Percentiles rank a stretch among this genome's conserved stretches.
phyloP scores from a whole-genome alignment of 139 green algal species.

The Coelastrella sp. region DNA sequence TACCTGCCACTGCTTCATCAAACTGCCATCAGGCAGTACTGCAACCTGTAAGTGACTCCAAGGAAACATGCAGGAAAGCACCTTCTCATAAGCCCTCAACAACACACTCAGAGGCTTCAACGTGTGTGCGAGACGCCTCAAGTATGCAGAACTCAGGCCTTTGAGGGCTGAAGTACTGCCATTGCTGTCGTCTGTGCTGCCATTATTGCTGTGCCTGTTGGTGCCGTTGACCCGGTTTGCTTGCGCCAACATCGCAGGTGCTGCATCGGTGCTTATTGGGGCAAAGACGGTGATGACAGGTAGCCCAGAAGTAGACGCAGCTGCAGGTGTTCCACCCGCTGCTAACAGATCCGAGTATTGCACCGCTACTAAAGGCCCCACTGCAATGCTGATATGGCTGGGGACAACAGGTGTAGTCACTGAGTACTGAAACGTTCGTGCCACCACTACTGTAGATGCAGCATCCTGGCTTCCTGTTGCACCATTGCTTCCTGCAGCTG shows the following conservation, averaged over 20 bases:
- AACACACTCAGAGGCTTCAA: slow-evolving; percentile 38
- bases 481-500: slow-evolving; percentile 4
- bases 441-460: neutral
- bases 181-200: neutral
- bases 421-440: slow-evolving; percentile 42
- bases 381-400: slow-evolving; percentile 30
- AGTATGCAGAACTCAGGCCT: neutral
- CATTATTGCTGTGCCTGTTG: neutral
- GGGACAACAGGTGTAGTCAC: slow-evolving; percentile 12
- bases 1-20: neutral
- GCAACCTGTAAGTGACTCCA: slow-evolving; percentile 41
- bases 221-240: neutral
- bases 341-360: slow-evolving; percentile 11
- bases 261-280: neutral
- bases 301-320: neutral
- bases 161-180: neutral
- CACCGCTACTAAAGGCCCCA: slow-evolving; percentile 41
- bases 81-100: slow-evolving; percentile 23
- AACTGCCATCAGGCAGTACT: slow-evolving; percentile 7
- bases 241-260: neutral
- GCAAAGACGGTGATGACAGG: slow-evolving; percentile 31
- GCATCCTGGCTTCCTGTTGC: too few relatives aligned
- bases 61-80: slow-evolving; percentile 28
- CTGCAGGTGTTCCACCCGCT: neutral
- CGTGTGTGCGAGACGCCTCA: neutral